Base-by-base conservation (phyloP, 768 basidiomycete species). In the Amanita pseudoporphyria region DNA sequence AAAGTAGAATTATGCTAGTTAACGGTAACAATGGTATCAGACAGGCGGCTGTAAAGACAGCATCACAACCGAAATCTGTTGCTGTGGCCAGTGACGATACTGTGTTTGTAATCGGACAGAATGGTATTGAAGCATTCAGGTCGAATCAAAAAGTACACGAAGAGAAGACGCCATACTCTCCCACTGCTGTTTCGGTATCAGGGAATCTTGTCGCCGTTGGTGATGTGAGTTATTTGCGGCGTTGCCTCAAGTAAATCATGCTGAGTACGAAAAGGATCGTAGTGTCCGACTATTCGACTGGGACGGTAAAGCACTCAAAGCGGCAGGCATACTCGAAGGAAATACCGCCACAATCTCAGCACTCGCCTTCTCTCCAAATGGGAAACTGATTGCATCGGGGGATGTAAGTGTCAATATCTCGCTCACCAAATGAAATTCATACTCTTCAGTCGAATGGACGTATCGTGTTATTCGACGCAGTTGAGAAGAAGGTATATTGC, bases 291-390 rank as follows among this genome's bases (percentile, higher is more conserved):
- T 97, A 24, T 79, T 83, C 56, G 66, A 76, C 21, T 89, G 87
- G 82, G 77, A 84, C 52, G 84, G 81, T 0, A 79, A 77, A 53
- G 56, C 70, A 1, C 60, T 90, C 49, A 77, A 69, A 41, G 81
- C 84, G 60, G 63, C 60, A 24, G 75, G 64, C 0, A 68, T 77
- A 2, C 68, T 87, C 7, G 81, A 84, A 54, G 81, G 79, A 28
- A 85, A 86, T 62, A 77, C 76, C 55, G 86, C 82, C 12, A 67
- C 77, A 6, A 69, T 97, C 16, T 82, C 82, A 36, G 80, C 81
- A 1, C 63, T 97, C 5, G 78, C 87, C 0, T 86, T 96, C 66
- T 87, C 89, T 0, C 78, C 82, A 0, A 82, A 95, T 62, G 87
- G 86, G 0, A 69, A 67, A 18, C 66, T 81, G 32, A 71, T 98